Conservation (phyloP, 176 grass and related monocot species). For the Eleusine indica region DNA sequence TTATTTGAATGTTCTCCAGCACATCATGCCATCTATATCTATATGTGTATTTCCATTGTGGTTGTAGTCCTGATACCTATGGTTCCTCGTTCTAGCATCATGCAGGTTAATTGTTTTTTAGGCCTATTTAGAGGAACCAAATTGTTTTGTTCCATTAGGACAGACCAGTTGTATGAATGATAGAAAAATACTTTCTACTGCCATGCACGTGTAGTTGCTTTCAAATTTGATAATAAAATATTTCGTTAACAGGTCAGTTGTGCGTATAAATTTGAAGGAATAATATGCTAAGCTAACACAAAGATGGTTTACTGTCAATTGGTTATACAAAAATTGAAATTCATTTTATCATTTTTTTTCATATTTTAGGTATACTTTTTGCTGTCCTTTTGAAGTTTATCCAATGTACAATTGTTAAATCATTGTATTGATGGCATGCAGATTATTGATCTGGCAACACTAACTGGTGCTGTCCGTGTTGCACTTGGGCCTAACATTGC, state of each 20-base stretch:
- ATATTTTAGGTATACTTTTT: neutral
- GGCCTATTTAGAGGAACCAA: neutral
- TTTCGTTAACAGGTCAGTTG: neutral
- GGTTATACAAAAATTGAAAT: neutral
- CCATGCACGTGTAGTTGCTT: too few relatives aligned
- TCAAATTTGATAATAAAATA: neutral
- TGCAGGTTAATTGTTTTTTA: neutral
- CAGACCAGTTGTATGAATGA: neutral
- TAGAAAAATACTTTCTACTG: too few relatives aligned
- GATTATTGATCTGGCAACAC: constrained; percentile 93
- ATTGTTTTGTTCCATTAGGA: neutral
- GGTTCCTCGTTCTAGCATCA: neutral
- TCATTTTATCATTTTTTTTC: neutral
- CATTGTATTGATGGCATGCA: constrained; percentile 42
- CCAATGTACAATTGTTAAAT: neutral
- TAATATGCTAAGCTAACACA: neutral
- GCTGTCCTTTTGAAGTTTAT: neutral
- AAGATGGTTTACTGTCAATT: neutral
- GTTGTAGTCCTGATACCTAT: neutral
- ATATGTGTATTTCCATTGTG: neutral
- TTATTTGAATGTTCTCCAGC: neutral
- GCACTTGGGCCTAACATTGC: constrained; percentile 89
- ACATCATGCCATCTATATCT: neutral
- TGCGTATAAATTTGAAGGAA: neutral
- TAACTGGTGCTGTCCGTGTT: constrained; percentile 80